Percentiles rank a stretch among this genome's conserved stretches.
These are phyloP conservation scores for Chytridium lagenaria DNA, from an alignment of 371 early-diverging fungal genomes.

Conservation along the genomic window DNA sequence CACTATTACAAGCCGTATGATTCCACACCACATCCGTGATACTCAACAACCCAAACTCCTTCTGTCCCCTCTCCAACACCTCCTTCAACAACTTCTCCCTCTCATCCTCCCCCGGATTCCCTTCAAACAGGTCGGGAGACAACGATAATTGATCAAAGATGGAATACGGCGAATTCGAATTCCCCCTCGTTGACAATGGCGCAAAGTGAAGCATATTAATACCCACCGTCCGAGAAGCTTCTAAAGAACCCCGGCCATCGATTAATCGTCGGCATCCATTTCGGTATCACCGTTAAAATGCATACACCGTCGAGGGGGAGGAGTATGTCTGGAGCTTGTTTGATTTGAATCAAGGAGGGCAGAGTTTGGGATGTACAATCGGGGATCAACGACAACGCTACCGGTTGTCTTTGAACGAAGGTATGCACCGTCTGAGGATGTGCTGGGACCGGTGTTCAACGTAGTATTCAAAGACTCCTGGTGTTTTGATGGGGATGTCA, in stretches of 20 bases:
- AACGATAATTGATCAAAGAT: conserved; percentile 89
- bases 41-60: conserved; percentile 73
- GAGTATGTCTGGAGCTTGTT: conserved; percentile 24
- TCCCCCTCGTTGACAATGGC: conserved; percentile 88
- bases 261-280: conserved; percentile 89
- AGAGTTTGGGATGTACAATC: conserved; percentile 56
- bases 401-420: conserved; percentile 49
- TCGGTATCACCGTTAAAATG: conserved; percentile 88
- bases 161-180: conserved; percentile 94
- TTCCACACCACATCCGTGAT: conserved; percentile 97
- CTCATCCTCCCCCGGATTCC: conserved; percentile 56
- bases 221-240: conserved; percentile 73
- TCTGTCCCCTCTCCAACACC: conserved; percentile 61
- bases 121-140: conserved; percentile 81
- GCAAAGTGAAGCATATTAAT: conserved; percentile 98
- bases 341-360: conserved; percentile 19
- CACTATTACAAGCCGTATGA: conserved; percentile 90
- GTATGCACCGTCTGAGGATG: conserved; percentile 29
- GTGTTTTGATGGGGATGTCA: conserved; percentile 67
- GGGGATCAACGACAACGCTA: conserved; percentile 89
- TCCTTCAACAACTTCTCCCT: conserved; percentile 62
- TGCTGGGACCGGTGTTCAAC: conserved; percentile 63
- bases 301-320: conserved; percentile 80
- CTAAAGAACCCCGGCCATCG: conserved; percentile 80
- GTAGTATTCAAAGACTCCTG: conserved; percentile 90